A percentile compares a stretch with the other conserved stretches of the same genome.
These are phyloP conservation scores for Thelonectria olida DNA, from an alignment of 2,329 filamentous ascomycete genomes.

Conservation along the genomic window DNA sequence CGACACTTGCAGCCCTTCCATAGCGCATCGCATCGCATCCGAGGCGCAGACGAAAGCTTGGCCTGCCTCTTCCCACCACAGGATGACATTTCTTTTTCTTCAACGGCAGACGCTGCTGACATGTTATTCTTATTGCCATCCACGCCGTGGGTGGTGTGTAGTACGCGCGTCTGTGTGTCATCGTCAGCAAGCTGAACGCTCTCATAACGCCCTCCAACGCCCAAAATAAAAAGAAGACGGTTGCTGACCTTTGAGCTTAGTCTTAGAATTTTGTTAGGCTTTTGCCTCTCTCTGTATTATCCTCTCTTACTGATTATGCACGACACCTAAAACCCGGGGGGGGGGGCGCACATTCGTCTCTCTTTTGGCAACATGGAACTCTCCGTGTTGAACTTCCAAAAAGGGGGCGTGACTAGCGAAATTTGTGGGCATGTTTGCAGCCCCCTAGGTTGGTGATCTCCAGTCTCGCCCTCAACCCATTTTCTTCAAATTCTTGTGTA, in stretches of 20 bases:
- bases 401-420: not conserved
- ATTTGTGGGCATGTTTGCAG: not conserved
- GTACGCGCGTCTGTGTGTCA: conserved; percentile 10
- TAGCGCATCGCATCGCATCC: not conserved
- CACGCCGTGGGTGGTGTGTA: not conserved
- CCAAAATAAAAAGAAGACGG: not conserved
- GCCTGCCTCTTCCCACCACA: not conserved
- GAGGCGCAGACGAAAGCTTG: not conserved
- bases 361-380: not conserved
- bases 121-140: too few relatives aligned
- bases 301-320: not conserved
- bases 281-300: not conserved
- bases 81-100: not conserved
- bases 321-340: not conserved
- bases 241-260: not conserved
- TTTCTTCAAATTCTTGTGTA: not conserved
- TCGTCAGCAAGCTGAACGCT: conserved; percentile 15
- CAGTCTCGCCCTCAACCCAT: not conserved
- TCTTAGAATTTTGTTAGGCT: conserved; percentile 2
- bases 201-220: not conserved
- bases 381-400: not conserved
- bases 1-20: not conserved
- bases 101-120: too few relatives aligned
- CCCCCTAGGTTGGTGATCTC: not conserved
- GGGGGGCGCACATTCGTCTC: not conserved